Conservation (phyloP, 2,329 filamentous ascomycete genomes). For the Didymella sp. region DNA sequence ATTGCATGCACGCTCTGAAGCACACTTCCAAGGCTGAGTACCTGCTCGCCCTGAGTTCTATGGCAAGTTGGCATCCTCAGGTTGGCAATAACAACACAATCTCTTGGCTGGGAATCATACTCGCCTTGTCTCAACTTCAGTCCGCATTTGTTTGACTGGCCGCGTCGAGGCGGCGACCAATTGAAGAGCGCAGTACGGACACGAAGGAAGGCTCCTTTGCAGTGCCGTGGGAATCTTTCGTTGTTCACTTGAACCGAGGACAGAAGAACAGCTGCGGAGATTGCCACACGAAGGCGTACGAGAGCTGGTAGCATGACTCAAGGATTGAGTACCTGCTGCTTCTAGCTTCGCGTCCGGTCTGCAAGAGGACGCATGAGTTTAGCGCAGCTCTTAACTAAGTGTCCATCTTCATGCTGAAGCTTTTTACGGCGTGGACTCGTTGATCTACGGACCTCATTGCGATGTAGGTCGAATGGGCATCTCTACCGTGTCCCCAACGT, state of each 20-base stretch:
- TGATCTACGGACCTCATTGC: not conserved
- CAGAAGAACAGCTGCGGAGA: not conserved
- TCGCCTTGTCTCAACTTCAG: conserved; percentile 16
- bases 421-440: not conserved
- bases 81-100: conserved; percentile 9
- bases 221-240: not conserved
- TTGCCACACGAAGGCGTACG: not conserved
- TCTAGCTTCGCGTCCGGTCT: not conserved
- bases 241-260: not conserved
- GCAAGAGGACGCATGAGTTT: not conserved
- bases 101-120: conserved; percentile 18
- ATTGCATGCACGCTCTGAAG: not conserved
- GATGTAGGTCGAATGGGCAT: not conserved
- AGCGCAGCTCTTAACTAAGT: not conserved
- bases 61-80: conserved; percentile 7
- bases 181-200: not conserved
- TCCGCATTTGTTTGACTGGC: conserved; percentile 12
- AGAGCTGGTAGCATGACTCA: not conserved
- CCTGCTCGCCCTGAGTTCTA: not conserved
- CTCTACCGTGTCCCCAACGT: not conserved
- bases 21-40: not conserved
- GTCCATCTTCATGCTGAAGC: not conserved
- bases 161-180: not conserved
- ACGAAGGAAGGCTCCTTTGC: not conserved
- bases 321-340: not conserved